A percentile compares a stretch with the other conserved stretches of the same genome.
phyloP scores from a whole-genome alignment of 2,329 filamentous ascomycete genomes.

The Leptodontidium sp. region DNA sequence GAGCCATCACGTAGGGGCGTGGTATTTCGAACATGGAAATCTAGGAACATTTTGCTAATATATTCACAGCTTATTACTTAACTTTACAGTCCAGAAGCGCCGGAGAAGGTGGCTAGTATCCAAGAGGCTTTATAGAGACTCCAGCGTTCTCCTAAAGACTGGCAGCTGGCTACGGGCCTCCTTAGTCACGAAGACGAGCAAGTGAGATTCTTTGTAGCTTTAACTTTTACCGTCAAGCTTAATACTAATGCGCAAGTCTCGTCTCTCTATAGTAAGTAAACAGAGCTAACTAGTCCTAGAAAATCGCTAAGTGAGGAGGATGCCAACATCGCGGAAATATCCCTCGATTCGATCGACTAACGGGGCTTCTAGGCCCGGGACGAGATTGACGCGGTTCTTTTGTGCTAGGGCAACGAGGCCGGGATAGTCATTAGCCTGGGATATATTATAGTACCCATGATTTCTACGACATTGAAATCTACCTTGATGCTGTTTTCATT shows the following conservation, averaged over 20 bases:
- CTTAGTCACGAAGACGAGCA: conserved; percentile 74
- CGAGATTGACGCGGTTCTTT: conserved; percentile 77
- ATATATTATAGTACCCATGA: too few species aligned
- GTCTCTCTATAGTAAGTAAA: not conserved
- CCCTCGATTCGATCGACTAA: conserved; percentile 89
- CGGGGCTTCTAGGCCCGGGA: conserved; percentile 93
- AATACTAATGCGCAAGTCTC: conserved; percentile 80
- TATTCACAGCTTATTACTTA: conserved; percentile 54
- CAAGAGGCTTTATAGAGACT: conserved; percentile 81
- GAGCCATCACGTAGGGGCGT: not conserved
- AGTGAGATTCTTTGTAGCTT: conserved; percentile 88
- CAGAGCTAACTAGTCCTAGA: conserved; percentile 45
- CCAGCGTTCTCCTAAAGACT: conserved; percentile 82
- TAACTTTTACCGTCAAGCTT: conserved; percentile 93
- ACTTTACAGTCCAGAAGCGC: conserved; percentile 56
- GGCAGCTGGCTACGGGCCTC: conserved; percentile 83
- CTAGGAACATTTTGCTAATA: conserved; percentile 9
- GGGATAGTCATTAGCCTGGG: conserved; percentile 73
- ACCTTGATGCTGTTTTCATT: conserved; percentile 71
- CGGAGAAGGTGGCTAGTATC: conserved; percentile 56
- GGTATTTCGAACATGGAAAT: not conserved
- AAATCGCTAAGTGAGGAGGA: conserved; percentile 63
- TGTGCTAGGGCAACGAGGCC: conserved; percentile 77
- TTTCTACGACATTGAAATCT: not conserved
- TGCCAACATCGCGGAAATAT: conserved; percentile 70